These are phyloP conservation scores for Aureobasidium leucospermi DNA, from an alignment of 2,329 filamentous ascomycete species.

Conservation along the genomic window DNA sequence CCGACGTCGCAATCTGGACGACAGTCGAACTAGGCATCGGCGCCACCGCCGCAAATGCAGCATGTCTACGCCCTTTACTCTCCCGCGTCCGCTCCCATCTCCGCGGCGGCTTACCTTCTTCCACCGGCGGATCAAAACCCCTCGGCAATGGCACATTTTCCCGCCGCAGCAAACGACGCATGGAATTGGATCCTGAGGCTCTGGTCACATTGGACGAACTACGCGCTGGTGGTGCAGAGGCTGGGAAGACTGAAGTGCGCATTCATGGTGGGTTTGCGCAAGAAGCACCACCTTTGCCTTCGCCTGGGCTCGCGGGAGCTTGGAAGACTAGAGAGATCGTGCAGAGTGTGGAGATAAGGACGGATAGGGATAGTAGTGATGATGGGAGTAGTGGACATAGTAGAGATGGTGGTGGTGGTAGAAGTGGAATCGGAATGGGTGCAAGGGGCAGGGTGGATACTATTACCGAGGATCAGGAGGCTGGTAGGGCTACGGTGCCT, in stretches of 20 bases:
- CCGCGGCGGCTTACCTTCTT: neutral
- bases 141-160: neutral
- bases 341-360: constrained; percentile 8
- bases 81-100: neutral
- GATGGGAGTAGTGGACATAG: neutral
- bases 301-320: neutral
- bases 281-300: neutral
- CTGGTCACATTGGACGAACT: neutral
- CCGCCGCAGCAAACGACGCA: neutral
- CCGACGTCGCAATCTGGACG: constrained; percentile 31
- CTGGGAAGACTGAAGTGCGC: neutral
- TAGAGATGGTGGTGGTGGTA: neutral
- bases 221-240: neutral
- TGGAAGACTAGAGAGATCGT: neutral
- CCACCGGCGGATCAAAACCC: neutral
- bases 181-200: neutral
- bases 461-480: neutral
- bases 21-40: constrained; percentile 29
- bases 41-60: constrained; percentile 38
- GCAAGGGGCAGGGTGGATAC: neutral
- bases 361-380: neutral
- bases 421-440: neutral
- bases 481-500: neutral
- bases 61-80: constrained; percentile 43
- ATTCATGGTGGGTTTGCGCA: neutral